These are phyloP conservation scores for Penicillium waksmanii DNA, from an alignment of 495 filamentous ascomycete genomes.

Conservation along the genomic window DNA sequence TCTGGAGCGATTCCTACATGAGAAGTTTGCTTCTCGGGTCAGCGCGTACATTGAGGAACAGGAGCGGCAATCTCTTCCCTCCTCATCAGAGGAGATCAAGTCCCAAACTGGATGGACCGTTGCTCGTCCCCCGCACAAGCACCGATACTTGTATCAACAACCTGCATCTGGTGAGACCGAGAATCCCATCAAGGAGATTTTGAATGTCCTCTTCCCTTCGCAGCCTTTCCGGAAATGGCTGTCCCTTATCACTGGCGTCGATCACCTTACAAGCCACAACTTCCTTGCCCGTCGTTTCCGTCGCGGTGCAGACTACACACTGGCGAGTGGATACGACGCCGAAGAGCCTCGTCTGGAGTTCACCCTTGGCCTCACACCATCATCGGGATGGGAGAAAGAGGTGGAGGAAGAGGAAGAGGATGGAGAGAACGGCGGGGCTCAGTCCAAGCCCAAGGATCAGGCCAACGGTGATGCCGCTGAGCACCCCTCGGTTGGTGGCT, in stretches of 20 bases:
- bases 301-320: conserved; percentile 84
- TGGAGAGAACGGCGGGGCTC: conserved; percentile 41
- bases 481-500: conserved; percentile 72
- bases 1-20: conserved; percentile 73
- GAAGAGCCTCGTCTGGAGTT: conserved; percentile 85
- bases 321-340: conserved; percentile 79
- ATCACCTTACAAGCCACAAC: conserved; percentile 61
- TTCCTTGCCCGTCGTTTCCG: conserved; percentile 83
- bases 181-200: conserved; percentile 72
- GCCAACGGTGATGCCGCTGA: conserved; percentile 37
- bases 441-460: conserved; percentile 28
- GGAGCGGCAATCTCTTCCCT: conserved; percentile 53
- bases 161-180: conserved; percentile 37
- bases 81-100: conserved; percentile 59
- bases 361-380: conserved; percentile 81
- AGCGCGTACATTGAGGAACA: conserved; percentile 67
- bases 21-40: conserved; percentile 72
- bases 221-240: conserved; percentile 92
- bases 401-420: conserved; percentile 58
- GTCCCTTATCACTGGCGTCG: conserved; percentile 74
- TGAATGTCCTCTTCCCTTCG: conserved; percentile 80
- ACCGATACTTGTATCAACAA: conserved; percentile 85
- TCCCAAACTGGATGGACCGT: conserved; percentile 67
- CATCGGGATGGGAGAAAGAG: conserved; percentile 77
- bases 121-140: conserved; percentile 90